Conservation (phyloP, 1,284 basidiomycete species). For the Ustilago shanxiensis region DNA sequence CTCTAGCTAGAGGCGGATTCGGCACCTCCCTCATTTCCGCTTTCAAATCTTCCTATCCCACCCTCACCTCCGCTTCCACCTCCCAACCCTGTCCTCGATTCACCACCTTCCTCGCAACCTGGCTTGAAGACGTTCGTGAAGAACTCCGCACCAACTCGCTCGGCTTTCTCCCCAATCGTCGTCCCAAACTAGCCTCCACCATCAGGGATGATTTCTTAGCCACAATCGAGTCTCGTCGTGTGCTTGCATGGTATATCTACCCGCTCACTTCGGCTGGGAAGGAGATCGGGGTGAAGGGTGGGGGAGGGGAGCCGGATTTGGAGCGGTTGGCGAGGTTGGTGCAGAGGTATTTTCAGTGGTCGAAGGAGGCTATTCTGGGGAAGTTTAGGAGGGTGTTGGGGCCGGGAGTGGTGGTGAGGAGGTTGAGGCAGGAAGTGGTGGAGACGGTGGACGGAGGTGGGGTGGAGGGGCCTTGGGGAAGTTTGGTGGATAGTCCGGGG, state of each 20-base stretch:
- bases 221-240: conserved; percentile 28
- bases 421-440: conserved; percentile 34
- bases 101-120: conserved; percentile 28
- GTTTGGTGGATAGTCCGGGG: conserved; percentile 39
- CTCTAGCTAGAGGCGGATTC: conserved; percentile 72
- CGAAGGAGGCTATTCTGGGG: conserved; percentile 21
- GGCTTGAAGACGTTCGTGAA: conserved; percentile 42
- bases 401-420: conserved; percentile 26
- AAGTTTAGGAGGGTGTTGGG: conserved; percentile 37
- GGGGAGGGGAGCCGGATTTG: conserved; percentile 18
- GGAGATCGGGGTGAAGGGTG: neutral
- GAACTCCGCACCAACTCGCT: conserved; percentile 55
- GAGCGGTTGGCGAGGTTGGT: conserved; percentile 12
- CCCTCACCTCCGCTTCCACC: conserved; percentile 11
- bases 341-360: conserved; percentile 41
- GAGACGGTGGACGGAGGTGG: conserved; percentile 16
- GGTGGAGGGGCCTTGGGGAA: conserved; percentile 32
- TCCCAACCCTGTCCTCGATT: conserved; percentile 9
- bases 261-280: conserved; percentile 32
- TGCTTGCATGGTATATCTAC: conserved; percentile 47
- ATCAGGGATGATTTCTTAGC: conserved; percentile 30
- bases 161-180: conserved; percentile 33
- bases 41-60: conserved; percentile 61
- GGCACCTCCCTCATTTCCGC: conserved; percentile 75
- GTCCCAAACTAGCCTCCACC: conserved; percentile 44